Percentiles rank a stretch among this genome's conserved stretches.
phyloP scores from a whole-genome alignment of 495 filamentous ascomycete genomes.

The Platismatia glauca region DNA sequence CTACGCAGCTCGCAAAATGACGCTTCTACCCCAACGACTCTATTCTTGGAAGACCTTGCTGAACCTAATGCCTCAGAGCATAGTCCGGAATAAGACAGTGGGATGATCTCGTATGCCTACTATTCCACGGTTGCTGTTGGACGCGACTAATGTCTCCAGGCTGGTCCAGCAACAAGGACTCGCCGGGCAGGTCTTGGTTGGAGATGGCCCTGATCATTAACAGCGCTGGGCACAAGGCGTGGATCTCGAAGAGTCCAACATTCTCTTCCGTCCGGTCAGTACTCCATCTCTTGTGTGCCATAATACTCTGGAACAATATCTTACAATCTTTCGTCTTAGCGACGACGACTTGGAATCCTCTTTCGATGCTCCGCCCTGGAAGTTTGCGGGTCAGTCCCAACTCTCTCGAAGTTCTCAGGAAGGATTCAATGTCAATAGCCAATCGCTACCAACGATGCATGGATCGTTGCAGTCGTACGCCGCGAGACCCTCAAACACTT shows the following conservation, averaged over 20 bases:
- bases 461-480: background rate
- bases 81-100: background rate
- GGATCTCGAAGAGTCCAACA: background rate
- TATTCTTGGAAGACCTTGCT: background rate
- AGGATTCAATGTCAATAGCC: background rate
- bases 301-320: background rate
- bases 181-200: background rate
- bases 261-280: background rate
- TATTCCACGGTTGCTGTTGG: background rate
- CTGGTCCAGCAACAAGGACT: background rate
- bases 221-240: background rate
- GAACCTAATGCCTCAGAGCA: background rate
- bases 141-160: background rate
- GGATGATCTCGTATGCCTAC: background rate
- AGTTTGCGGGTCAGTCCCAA: background rate
- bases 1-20: background rate
- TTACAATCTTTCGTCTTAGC: background rate
- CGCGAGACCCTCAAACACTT: background rate
- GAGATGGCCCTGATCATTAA: background rate
- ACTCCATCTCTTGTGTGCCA: background rate
- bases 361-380: background rate
- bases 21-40: background rate
- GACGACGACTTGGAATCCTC: background rate
- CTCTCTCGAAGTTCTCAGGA: accelerated
- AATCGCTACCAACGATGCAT: background rate